Conservation (phyloP, 495 filamentous ascomycete genomes). For the Penicillium nucicola region DNA sequence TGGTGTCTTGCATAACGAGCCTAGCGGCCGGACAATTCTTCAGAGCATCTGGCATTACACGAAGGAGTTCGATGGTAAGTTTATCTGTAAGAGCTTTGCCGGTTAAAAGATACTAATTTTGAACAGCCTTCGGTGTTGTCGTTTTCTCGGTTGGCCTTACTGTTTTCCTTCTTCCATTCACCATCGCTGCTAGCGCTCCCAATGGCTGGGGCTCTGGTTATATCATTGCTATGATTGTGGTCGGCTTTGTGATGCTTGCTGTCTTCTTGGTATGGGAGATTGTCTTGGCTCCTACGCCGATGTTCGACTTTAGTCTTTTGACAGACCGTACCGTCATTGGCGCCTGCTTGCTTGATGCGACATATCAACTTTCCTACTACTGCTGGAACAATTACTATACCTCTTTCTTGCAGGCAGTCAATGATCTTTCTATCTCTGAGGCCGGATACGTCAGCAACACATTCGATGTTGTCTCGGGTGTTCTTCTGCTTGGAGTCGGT, state of each 20-base stretch:
- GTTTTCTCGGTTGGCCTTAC: slow-evolving; percentile 53
- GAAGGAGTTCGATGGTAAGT: slow-evolving; percentile 54
- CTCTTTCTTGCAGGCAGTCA: slow-evolving; percentile 73
- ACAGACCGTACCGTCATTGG: slow-evolving; percentile 60
- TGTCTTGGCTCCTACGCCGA: slow-evolving; percentile 45
- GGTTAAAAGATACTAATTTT: neutral
- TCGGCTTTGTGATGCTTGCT: slow-evolving; percentile 51
- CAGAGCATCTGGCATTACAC: slow-evolving; percentile 46
- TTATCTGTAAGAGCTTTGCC: neutral
- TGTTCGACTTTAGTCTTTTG: slow-evolving; percentile 54
- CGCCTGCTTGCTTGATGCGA: slow-evolving; percentile 51
- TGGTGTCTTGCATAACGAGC: slow-evolving; percentile 27
- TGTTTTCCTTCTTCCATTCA: slow-evolving; percentile 59
- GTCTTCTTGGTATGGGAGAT: slow-evolving; percentile 55
- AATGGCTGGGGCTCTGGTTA: slow-evolving; percentile 44
- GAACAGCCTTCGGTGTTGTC: slow-evolving; percentile 47
- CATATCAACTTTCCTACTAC: slow-evolving; percentile 54
- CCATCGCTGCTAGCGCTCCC: slow-evolving; percentile 37
- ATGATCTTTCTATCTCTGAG: slow-evolving; percentile 51
- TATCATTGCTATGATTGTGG: slow-evolving; percentile 53
- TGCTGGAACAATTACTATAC: slow-evolving; percentile 58
- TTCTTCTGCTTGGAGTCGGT: slow-evolving; percentile 45
- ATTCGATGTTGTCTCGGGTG: slow-evolving; percentile 47
- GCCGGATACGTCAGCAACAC: slow-evolving; percentile 50
- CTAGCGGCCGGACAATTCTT: slow-evolving; percentile 31